phyloP scores from a whole-genome alignment of 306 rosid genomes.

The Lathyrus tuberosus region DNA sequence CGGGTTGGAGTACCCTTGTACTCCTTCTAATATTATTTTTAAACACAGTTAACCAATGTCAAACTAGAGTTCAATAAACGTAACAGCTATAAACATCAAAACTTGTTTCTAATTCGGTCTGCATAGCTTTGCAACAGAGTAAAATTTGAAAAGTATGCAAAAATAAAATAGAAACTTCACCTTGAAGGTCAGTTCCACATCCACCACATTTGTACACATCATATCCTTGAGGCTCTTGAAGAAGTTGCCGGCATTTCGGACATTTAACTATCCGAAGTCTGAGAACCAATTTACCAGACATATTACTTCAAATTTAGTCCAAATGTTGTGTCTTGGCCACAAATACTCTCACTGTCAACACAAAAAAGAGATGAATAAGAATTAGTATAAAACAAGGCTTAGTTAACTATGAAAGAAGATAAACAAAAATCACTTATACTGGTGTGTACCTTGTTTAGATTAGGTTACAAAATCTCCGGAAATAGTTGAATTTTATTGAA shows the following conservation, averaged over 20 bases:
- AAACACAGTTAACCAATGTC: background rate
- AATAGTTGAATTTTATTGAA: background rate
- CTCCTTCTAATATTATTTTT: too few relatives aligned
- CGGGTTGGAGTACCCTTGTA: too few relatives aligned
- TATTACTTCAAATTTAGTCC: constrained; percentile 41
- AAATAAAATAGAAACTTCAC: constrained; percentile 44
- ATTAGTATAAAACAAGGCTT: constrained; percentile 1
- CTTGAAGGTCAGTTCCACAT: constrained; percentile 74
- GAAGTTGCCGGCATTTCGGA: constrained; percentile 72
- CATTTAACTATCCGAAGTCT: constrained; percentile 72
- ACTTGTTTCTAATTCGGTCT: background rate
- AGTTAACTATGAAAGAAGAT: background rate
- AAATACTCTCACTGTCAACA: constrained; percentile 41
- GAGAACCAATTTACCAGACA: constrained; percentile 56
- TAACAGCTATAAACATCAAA: background rate
- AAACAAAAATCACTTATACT: background rate
- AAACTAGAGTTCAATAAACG: background rate
- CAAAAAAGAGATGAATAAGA: constrained; percentile 7
- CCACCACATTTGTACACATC: constrained; percentile 82
- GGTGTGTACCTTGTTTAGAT: constrained; percentile 15
- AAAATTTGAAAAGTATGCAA: constrained; percentile 10
- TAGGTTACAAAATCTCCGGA: background rate
- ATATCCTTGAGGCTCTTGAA: constrained; percentile 60
- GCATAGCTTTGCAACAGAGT: background rate
- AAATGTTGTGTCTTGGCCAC: constrained; percentile 30